Conservation (phyloP, 768 basidiomycete genomes). For the Russula abietina region DNA sequence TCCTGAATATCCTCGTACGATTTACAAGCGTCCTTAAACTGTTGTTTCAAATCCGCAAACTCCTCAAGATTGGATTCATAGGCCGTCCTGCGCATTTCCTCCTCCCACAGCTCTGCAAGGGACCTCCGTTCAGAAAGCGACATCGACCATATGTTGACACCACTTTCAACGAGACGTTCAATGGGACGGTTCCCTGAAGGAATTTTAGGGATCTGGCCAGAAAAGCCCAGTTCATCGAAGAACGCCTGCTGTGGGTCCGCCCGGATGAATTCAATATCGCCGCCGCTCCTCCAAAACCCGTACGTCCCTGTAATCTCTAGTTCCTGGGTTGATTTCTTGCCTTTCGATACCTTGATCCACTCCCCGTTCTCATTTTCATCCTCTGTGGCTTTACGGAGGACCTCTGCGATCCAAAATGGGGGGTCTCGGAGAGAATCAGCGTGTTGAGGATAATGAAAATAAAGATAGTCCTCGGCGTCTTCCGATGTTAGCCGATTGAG, state of each 20-base stretch:
- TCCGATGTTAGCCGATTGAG: constrained; percentile 14
- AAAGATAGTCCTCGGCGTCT: constrained; percentile 40
- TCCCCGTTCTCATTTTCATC: constrained; percentile 21
- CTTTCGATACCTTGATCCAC: constrained; percentile 7
- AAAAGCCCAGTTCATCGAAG: constrained; percentile 36
- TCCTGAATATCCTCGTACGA: constrained; percentile 40
- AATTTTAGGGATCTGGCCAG: constrained; percentile 33
- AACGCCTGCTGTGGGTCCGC: constrained; percentile 26
- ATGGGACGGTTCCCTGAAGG: constrained; percentile 37
- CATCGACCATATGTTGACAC: constrained; percentile 49
- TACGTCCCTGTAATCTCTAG: constrained; percentile 12
- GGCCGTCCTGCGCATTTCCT: constrained; percentile 34
- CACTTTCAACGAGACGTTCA: constrained; percentile 30
- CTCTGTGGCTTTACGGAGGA: background rate
- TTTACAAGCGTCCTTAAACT: constrained; percentile 37
- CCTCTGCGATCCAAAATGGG: constrained; percentile 31
- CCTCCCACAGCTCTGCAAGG: constrained; percentile 44
- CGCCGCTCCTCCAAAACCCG: constrained; percentile 18
- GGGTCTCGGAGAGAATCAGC: constrained; percentile 37
- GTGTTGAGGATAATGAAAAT: constrained; percentile 45
- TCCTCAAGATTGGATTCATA: constrained; percentile 34
- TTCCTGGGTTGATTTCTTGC: constrained; percentile 4
- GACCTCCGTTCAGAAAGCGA: constrained; percentile 43
- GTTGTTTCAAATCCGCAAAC: constrained; percentile 39
- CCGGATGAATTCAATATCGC: constrained; percentile 21